phyloP scores from a whole-genome alignment of 345 rosid species.

The Brassica incana region DNA sequence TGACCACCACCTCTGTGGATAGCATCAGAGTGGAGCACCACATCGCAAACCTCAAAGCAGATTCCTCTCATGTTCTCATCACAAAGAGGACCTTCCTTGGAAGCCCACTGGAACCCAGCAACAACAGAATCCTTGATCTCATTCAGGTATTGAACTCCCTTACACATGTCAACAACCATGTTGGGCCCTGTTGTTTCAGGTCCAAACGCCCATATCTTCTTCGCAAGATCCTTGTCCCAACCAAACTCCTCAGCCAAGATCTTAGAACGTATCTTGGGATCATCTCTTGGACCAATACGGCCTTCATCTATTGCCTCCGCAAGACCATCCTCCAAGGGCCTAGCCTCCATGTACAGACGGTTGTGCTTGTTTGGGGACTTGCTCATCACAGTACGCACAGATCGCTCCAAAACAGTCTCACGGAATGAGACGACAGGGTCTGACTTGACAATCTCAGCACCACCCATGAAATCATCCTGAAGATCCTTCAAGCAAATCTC shows the following conservation, averaged over 20 bases:
- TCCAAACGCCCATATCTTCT: not conserved
- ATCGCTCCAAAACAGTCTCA: not conserved
- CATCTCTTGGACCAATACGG: not conserved
- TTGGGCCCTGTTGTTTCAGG: not conserved
- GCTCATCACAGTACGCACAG: not conserved
- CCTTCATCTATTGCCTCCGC: not conserved
- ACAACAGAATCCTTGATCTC: not conserved
- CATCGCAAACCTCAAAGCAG: not conserved
- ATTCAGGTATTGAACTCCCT: not conserved
- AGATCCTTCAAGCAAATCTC: not conserved
- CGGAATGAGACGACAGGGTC: not conserved
- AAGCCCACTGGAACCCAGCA: not conserved
- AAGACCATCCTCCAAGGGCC: not conserved
- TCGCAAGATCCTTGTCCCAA: not conserved
- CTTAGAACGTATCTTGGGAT: not conserved
- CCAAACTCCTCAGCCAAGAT: not conserved
- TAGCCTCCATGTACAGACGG: not conserved
- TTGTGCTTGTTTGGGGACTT: not conserved
- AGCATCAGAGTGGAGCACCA: not conserved
- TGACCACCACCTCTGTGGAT: not conserved
- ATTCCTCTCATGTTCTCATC: not conserved
- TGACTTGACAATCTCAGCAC: not conserved
- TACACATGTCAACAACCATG: not conserved
- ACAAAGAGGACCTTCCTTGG: not conserved
- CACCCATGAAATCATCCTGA: not conserved